Percentiles rank a stretch among this genome's conserved stretches.
Conservation (phyloP, 495 filamentous ascomycete species). For the Diplogelasinospora grovesii region DNA sequence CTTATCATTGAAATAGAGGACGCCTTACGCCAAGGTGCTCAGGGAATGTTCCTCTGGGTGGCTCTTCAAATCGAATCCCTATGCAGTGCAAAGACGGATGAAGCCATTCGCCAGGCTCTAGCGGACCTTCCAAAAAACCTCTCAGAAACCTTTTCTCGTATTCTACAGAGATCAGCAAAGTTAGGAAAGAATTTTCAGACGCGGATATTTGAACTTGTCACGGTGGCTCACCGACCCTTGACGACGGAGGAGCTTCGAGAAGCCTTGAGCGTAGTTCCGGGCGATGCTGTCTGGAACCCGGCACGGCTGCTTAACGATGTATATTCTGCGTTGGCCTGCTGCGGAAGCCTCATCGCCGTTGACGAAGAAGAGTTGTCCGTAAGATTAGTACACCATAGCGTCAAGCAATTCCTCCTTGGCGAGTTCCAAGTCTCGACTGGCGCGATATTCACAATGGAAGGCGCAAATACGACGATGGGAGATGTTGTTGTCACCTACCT, state of each 20-base stretch:
- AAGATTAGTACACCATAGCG: constrained; percentile 36
- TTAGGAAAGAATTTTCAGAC: constrained; percentile 16
- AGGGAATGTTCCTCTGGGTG: constrained; percentile 45
- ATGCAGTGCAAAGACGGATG: constrained; percentile 33
- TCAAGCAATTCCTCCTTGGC: constrained; percentile 36
- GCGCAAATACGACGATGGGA: not conserved
- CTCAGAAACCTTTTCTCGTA: constrained; percentile 33
- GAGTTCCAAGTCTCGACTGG: not conserved
- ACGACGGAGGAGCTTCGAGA: constrained; percentile 37
- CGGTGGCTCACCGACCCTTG: constrained; percentile 28
- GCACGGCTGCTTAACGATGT: constrained; percentile 30
- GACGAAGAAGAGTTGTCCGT: constrained; percentile 40
- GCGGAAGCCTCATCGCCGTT: constrained; percentile 37
- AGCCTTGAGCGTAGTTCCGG: constrained; percentile 33
- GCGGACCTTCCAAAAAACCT: constrained; percentile 36
- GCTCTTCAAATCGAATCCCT: constrained; percentile 36
- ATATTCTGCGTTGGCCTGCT: constrained; percentile 27
- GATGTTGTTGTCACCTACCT: constrained; percentile 3
- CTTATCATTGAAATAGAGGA: constrained; percentile 32
- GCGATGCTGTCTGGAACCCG: constrained; percentile 29
- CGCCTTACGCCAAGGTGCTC: constrained; percentile 23
- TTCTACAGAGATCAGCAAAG: constrained; percentile 25
- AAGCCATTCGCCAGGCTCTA: constrained; percentile 33
- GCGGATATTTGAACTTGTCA: constrained; percentile 27
- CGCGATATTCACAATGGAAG: not conserved